Base-by-base conservation (phyloP, 352 stramenopile genomes). In the Pythium coloratum region DNA sequence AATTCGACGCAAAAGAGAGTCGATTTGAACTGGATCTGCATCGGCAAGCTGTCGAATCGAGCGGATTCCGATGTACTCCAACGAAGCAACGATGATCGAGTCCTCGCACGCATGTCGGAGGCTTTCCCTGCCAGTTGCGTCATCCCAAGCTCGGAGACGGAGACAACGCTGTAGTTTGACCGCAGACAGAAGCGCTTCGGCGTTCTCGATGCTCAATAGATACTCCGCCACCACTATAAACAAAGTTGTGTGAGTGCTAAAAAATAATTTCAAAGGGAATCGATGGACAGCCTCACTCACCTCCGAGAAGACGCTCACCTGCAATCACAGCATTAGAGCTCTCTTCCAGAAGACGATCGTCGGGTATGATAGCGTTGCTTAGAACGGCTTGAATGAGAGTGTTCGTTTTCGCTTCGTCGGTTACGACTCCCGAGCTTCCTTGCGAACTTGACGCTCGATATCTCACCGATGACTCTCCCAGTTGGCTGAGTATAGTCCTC, bases 371-470 rank as follows among this genome's bases (percentile, higher is more conserved):
- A 0, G 57, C 46, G 13, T 63, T 54, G 30, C 62, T 70, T 10
- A 82, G 64, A 14, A 58, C 67, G 46, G 76, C 76, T 71, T 82
- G 76, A 49, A 82, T 61, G 9, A 82, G 59, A 40, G 77, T 67
- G 53, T 73, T 82, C 12, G 44, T 62, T 49, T 82, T 82, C 46
- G 76, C 68, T 55, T 70, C 62, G 28, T 68, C 59, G 16, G 38
- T 56, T 20, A 14, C 55, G 47, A 50, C 59, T 56, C 10, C 59
- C 53, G 20, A 55, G 28, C 46, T 32, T 53, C 55, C 72, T 68
- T 77, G 51, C 0, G 30, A 14, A 44, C 36, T 55, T 10, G 61
- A 50, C 10, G 70, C 51, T 32, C 55, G 59, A 60, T 61, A 75
- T 51, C 56, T 44, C 20, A 66, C 56, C 50, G 67, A 54, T 20